Conservation (phyloP, 2,329 filamentous ascomycete species). For the Aphanocladium album region DNA sequence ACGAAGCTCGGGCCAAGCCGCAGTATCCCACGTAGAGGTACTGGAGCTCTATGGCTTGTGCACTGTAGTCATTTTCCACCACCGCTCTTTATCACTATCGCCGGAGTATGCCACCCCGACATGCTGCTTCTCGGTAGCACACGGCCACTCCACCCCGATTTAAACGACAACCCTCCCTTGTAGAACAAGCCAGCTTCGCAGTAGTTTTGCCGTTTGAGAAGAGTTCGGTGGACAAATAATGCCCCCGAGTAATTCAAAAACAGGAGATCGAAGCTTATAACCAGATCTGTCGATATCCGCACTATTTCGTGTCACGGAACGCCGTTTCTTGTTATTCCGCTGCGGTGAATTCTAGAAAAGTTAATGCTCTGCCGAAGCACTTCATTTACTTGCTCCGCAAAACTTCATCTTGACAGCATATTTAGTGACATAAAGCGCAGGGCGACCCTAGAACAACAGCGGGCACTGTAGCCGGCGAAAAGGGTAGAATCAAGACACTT, state of each 20-base stretch:
- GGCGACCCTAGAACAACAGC: not conserved
- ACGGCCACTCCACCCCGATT: not conserved
- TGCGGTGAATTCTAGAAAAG: too few species aligned
- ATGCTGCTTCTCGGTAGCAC: not conserved
- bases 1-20: not conserved
- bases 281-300: too few species aligned
- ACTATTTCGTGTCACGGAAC: too few species aligned
- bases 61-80: not conserved
- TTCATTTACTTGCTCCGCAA: not conserved
- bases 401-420: too few species aligned
- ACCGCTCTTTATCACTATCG: not conserved
- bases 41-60: not conserved
- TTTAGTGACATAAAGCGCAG: not conserved
- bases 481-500: not conserved
- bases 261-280: too few species aligned
- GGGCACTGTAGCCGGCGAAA: too few species aligned
- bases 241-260: too few species aligned
- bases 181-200: not conserved
- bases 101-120: not conserved
- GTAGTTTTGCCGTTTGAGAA: not conserved
- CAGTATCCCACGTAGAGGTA: not conserved
- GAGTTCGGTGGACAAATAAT: too few species aligned
- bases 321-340: too few species aligned
- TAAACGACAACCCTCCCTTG: not conserved
- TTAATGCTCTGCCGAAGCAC: not conserved